phyloP scores from a whole-genome alignment of 1,139 yeast species.

The Sugiyamaella paludigena region DNA sequence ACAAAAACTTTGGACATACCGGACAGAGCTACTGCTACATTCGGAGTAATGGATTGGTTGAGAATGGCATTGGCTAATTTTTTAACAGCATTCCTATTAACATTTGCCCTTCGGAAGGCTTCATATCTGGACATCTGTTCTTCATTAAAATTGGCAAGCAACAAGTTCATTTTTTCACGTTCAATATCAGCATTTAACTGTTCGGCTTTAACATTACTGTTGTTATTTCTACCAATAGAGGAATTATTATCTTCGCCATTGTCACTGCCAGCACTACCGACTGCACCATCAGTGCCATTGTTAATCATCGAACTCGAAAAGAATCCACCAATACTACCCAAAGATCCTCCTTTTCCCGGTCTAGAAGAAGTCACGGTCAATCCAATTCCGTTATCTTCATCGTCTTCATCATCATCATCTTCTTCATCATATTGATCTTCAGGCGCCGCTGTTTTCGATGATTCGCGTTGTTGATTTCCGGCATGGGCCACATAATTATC shows the following conservation, averaged over 20 bases:
- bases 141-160: slow-evolving; percentile 71
- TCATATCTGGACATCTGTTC: slow-evolving; percentile 88
- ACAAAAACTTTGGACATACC: slow-evolving; percentile 86
- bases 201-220: slow-evolving; percentile 4
- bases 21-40: slow-evolving; percentile 76
- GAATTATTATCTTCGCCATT: slow-evolving; percentile 15
- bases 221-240: too few species aligned
- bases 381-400: slow-evolving; percentile 22
- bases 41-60: slow-evolving; percentile 81
- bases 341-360: background rate
- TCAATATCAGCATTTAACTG: slow-evolving; percentile 28
- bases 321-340: background rate
- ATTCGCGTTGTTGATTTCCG: background rate
- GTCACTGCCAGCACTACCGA: slow-evolving; percentile 13
- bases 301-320: background rate
- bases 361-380: slow-evolving; percentile 4
- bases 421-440: slow-evolving; percentile 12
- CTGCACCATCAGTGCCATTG: slow-evolving; percentile 27
- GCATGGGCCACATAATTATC: slow-evolving; percentile 6
- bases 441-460: background rate
- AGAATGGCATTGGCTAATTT: slow-evolving; percentile 75
- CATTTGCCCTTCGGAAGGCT: slow-evolving; percentile 77
- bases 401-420: slow-evolving; percentile 20
- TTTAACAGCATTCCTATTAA: slow-evolving; percentile 77
- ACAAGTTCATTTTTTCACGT: slow-evolving; percentile 57